These are phyloP conservation scores for Geotrichum citri-aurantii DNA, from an alignment of 1,139 yeast species.

Conservation along the genomic window DNA sequence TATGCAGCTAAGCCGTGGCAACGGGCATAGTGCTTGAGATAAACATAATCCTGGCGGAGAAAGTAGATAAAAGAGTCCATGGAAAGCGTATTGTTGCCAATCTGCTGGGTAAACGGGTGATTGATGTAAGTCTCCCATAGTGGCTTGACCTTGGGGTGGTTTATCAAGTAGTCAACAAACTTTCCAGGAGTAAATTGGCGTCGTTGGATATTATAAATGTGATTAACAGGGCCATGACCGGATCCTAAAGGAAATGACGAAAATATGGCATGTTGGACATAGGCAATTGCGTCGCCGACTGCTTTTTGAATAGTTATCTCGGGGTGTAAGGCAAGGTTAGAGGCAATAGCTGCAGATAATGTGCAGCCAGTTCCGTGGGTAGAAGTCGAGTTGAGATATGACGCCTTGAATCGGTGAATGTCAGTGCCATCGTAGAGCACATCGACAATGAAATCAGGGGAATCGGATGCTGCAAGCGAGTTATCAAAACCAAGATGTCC, in stretches of 20 bases:
- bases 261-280: constrained; percentile 59
- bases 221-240: constrained; percentile 74
- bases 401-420: constrained; percentile 47
- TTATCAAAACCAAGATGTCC: constrained; percentile 59
- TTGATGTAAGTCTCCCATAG: constrained; percentile 55
- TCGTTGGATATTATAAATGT: constrained; percentile 36
- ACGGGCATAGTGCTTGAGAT: constrained; percentile 62
- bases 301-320: constrained; percentile 41
- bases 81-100: constrained; percentile 51
- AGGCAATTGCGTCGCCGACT: constrained; percentile 53
- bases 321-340: constrained; percentile 57
- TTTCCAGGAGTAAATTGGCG: constrained; percentile 39
- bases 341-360: constrained; percentile 72
- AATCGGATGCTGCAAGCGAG: constrained; percentile 21
- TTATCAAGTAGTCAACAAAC: constrained; percentile 47
- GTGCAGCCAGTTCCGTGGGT: constrained; percentile 95
- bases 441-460: constrained; percentile 44
- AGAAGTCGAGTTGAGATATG: constrained; percentile 45
- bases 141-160: constrained; percentile 51
- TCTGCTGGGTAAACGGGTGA: constrained; percentile 54
- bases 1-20: constrained; percentile 63
- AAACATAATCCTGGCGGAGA: constrained; percentile 66
- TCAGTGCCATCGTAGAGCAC: constrained; percentile 50
- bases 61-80: constrained; percentile 50
- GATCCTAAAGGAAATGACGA: constrained; percentile 44